These are phyloP conservation scores for Hygrocybe punicea DNA, from an alignment of 768 basidiomycete genomes.

Conservation along the genomic window DNA sequence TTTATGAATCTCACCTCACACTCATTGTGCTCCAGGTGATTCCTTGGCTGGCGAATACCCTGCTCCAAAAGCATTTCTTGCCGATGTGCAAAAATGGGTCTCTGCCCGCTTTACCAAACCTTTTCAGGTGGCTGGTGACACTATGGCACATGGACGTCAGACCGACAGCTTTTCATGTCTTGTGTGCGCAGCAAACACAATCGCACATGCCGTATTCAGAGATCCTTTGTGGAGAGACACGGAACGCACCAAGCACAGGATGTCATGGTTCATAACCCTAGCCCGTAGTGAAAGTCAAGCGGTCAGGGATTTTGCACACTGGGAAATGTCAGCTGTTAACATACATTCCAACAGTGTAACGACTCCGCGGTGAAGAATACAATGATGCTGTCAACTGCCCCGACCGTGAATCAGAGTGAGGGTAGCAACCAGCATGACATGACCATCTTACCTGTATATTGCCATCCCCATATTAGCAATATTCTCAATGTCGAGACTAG, in stretches of 20 bases:
- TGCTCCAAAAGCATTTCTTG: background rate
- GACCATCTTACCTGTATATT: no score
- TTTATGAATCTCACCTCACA: background rate
- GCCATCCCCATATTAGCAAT: no score
- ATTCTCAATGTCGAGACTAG: no score
- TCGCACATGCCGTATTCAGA: slow-evolving; percentile 14
- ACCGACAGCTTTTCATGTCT: slow-evolving; percentile 20
- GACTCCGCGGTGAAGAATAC: no score
- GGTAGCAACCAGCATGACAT: no score
- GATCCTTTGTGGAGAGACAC: slow-evolving; percentile 1
- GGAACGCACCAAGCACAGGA: background rate
- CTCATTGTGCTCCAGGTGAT: background rate
- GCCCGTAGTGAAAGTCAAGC: background rate
- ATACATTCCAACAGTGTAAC: no score
- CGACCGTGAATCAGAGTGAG: no score
- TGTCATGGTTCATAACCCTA: background rate
- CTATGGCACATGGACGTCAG: slow-evolving; percentile 12
- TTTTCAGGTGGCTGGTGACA: background rate
- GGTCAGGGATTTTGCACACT: background rate
- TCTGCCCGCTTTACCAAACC: background rate
- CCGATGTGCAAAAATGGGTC: background rate
- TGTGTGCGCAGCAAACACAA: slow-evolving; percentile 16
- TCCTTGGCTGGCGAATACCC: background rate
- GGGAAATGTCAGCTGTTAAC: no score
- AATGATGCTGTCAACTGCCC: no score